Evolutionary conservation across 345 rosid species (phyloP), one percentile per base, ranked within the genome.

Genomic region (Excoecaria cochinchinensis): DNA sequence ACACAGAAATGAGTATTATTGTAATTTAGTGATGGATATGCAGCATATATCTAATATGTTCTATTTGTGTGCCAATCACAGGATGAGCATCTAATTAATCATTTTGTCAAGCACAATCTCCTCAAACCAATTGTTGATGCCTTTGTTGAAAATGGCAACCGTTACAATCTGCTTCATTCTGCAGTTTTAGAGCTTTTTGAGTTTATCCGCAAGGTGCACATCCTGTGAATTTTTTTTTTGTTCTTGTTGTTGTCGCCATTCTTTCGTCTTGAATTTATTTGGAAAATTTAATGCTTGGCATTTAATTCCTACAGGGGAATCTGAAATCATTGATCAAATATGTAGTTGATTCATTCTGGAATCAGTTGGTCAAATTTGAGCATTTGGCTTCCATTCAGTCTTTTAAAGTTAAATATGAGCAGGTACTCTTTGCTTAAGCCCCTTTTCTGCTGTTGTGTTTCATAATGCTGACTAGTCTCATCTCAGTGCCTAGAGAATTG

Each of bases 181-280:
- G 92, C 94, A 51, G 89, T 96, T 74, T 78, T 96, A 76, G 99
- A 96, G 72, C 95, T 93, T 78, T 87, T 96, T 76, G 99, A 96
- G 86, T 87, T 84, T 82, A 93, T 96, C 75, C 87, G 92, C 78
- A 96, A 92, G 98, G 99, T 95, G 70, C 55, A 62, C 75, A 71
- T 72, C 47, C 47, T 71, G 55, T 4, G 65, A 19, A 1, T 24
- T 11, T 8, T 17, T 69, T 25, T 71, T 58, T n/a, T 1, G 44
- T 69, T 63, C 17, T 77, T 65, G 73, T 67, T 58, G 53, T 77
- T 58, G 31, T 31, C 31, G 31, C 2, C 31, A 31, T 77, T 65
- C 74, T 64, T 58, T 71, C 59, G 58, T 77, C 62, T 66, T 78
- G 60, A 66, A 72, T 64, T 56, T 24, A 25, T 71, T 3, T 61